Percentiles rank a stretch among this genome's conserved stretches.
phyloP scores from a whole-genome alignment of 345 rosid genomes.

The Arabidopsis suecica region DNA sequence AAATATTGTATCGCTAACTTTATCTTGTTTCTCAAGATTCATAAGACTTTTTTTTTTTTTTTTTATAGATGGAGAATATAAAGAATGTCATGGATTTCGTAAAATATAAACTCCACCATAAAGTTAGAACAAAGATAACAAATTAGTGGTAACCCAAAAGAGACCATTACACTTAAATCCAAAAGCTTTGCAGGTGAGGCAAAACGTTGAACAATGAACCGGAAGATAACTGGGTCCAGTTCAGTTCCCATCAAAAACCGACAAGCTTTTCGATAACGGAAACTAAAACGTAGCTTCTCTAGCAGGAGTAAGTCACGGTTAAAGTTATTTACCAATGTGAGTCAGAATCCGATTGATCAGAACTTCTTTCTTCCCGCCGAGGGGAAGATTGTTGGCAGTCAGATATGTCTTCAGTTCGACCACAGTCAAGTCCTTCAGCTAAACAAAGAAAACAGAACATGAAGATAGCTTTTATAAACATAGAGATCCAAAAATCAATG shows the following conservation, averaged over 20 bases:
- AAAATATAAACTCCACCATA: not conserved
- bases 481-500: not conserved
- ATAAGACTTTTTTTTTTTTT: too few relatives aligned
- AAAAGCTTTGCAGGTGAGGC: constrained; percentile 2
- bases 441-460: constrained; percentile 39
- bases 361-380: constrained; percentile 80
- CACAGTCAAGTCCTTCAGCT: constrained; percentile 88
- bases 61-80: too few relatives aligned
- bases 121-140: not conserved
- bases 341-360: constrained; percentile 70
- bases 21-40: constrained; percentile 17
- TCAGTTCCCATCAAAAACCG: constrained; percentile 6
- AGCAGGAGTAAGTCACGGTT: constrained; percentile 21
- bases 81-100: not conserved
- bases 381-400: constrained; percentile 62
- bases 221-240: constrained; percentile 5
- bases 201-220: constrained; percentile 30
- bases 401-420: constrained; percentile 72
- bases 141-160: constrained; percentile 5
- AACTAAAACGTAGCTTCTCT: constrained; percentile 13
- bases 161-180: constrained; percentile 16
- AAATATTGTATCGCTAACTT: not conserved
- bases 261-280: not conserved
- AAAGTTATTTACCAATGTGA: constrained; percentile 65
- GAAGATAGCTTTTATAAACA: not conserved